Evolutionary conservation across 768 basidiomycete species (phyloP), one percentile per base, ranked within the genome.

Genomic region (Cubamyces sp.): DNA sequence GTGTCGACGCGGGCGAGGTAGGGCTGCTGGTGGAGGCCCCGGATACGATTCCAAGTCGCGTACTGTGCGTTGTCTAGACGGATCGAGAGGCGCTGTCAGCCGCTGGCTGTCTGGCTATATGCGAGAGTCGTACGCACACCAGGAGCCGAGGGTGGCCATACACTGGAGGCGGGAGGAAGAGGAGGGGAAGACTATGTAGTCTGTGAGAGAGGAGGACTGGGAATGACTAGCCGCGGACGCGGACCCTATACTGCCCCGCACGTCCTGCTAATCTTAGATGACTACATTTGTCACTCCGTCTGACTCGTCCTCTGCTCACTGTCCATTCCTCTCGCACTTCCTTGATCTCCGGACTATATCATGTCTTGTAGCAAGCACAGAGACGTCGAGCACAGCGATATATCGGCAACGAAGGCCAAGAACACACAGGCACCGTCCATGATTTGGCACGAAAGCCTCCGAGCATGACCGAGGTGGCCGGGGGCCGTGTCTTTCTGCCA

Each of bases 11-110:
- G 76, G 15, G 86, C 84, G 41, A 86, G 68, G 66, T 75, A 86
- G 16, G 81, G 82, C n/a, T 83, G 60, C 47, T 79, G 76, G 39
- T 81, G 80, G 21, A 86, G 68, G n/a, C 80, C 68, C 52, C 84
- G 78, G 16, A 83, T 84, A 54, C 84, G 81, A 60, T 85, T 84
- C 87, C 84, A 86, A 14, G 80, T 74, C 4, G 80, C 75, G 65
- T 85, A 85, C 61, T 84, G 84, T 53, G 73, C 75, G 30, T 79
- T 74, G 74, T 87, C 80, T 79, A 58, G 15, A 39, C 39, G 39
- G 11, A 9, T 1, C n/a, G 49, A n/a, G 45, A 30, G 51, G 47
- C 34, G 34, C 6, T 34, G 64, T 66, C 60, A 65, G 57, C 61
- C 58, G 43, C 54, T 47, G 49, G 57, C 49, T 49, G 64, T 25